Percentiles rank a stretch among this genome's conserved stretches.
These are phyloP conservation scores for Fusarium piperis DNA, from an alignment of 2,329 filamentous ascomycete genomes.

Conservation along the genomic window DNA sequence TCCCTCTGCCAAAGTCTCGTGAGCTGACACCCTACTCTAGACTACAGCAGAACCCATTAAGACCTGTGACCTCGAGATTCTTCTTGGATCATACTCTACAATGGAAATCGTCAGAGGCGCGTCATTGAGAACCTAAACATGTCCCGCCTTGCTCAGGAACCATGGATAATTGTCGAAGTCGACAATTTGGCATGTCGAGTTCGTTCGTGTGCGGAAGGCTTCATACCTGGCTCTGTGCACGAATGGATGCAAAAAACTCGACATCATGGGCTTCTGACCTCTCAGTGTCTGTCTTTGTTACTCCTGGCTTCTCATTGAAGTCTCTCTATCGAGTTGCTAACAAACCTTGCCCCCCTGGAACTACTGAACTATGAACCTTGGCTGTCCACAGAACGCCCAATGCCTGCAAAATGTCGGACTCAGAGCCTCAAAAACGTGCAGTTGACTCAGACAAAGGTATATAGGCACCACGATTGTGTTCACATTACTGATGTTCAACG, in stretches of 20 bases:
- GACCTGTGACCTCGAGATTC: constrained; percentile 12
- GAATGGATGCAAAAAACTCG: neutral
- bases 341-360: constrained; percentile 22
- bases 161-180: constrained; percentile 5
- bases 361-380: constrained; percentile 2
- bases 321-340: neutral
- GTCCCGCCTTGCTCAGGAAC: constrained; percentile 9
- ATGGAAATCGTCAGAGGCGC: constrained; percentile 31
- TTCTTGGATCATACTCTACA: neutral
- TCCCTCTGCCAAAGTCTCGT: neutral
- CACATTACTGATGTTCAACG: neutral
- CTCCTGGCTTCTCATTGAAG: neutral
- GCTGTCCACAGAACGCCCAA: neutral
- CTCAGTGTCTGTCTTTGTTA: neutral
- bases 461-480: neutral
- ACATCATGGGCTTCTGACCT: neutral
- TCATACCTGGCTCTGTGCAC: neutral
- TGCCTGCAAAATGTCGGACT: constrained; percentile 33
- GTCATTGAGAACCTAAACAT: constrained; percentile 24
- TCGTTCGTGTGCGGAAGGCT: neutral
- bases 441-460: constrained; percentile 54
- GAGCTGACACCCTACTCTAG: neutral
- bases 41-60: neutral
- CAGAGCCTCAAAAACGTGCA: constrained; percentile 38
- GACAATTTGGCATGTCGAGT: constrained; percentile 18